Conservation (phyloP, 768 basidiomycete genomes). For the Mycena filopes region DNA sequence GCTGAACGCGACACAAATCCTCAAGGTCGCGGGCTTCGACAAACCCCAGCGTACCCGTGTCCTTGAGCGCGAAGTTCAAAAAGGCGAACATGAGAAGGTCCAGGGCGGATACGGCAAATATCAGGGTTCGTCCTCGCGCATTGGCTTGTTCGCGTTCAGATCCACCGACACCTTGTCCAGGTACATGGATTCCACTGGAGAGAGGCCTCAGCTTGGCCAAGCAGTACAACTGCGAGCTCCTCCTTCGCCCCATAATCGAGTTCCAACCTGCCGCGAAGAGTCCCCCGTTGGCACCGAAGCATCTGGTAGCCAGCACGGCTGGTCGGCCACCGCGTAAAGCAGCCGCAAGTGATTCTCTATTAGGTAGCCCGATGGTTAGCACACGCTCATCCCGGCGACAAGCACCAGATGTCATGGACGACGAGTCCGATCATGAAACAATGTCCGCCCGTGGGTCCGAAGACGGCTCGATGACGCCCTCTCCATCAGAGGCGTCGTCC, state of each 20-base stretch:
- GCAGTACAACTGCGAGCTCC: slow-evolving; percentile 91
- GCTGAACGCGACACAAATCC: slow-evolving; percentile 98
- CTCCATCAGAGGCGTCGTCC: slow-evolving; percentile 85
- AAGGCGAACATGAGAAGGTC: slow-evolving; percentile 98
- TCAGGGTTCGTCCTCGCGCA: slow-evolving; percentile 73
- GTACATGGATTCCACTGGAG: slow-evolving; percentile 98
- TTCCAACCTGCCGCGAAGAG: slow-evolving; percentile 91
- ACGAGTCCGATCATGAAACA: slow-evolving; percentile 71
- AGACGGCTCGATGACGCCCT: slow-evolving; percentile 91
- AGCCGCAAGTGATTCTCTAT: slow-evolving; percentile 47
- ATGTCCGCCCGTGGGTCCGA: slow-evolving; percentile 81
- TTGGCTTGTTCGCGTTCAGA: slow-evolving; percentile 6
- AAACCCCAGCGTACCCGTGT: slow-evolving; percentile 98
- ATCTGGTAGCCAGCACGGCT: slow-evolving; percentile 81
- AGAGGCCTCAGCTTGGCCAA: slow-evolving; percentile 86
- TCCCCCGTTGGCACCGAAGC: slow-evolving; percentile 96
- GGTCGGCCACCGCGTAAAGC: slow-evolving; percentile 60
- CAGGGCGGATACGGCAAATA: slow-evolving; percentile 99
- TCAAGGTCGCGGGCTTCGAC: slow-evolving; percentile 99
- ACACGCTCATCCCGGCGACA: slow-evolving; percentile 74
- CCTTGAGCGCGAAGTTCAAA: slow-evolving; percentile 97
- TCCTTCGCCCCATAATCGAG: slow-evolving; percentile 93
- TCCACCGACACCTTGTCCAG: slow-evolving; percentile 52
- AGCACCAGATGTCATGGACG: slow-evolving; percentile 56
- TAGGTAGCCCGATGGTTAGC: slow-evolving; percentile 51